These are phyloP conservation scores for Backusella circina DNA, from an alignment of 192 early-diverging fungal genomes.

Conservation along the genomic window DNA sequence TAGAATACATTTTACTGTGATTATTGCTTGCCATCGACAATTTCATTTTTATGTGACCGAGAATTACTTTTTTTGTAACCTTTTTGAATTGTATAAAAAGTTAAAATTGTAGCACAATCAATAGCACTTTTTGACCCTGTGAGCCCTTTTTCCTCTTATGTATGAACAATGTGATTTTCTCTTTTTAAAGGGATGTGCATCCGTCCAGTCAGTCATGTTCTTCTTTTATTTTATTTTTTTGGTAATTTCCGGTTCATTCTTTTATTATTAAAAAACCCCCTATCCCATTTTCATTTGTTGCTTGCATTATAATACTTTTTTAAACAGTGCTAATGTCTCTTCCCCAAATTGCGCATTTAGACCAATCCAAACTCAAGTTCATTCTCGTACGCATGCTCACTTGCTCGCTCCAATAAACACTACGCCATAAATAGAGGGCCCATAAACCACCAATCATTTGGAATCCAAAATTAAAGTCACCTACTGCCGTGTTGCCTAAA, in stretches of 20 bases:
- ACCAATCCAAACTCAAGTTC: constrained; percentile 35
- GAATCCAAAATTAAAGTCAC: constrained; percentile 44
- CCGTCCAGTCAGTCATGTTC: background rate
- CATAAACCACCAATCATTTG: constrained; percentile 49
- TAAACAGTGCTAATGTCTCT: constrained; percentile 27
- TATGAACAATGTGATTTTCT: background rate
- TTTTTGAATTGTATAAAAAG: background rate
- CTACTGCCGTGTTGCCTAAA: constrained; percentile 56
- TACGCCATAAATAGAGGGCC: constrained; percentile 56
- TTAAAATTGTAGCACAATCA: background rate
- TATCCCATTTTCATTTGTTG: too few species aligned
- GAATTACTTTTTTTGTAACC: too few species aligned
- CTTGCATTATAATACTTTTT: too few species aligned
- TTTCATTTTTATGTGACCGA: too few species aligned
- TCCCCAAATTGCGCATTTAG: constrained; percentile 24
- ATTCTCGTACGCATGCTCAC: constrained; percentile 31
- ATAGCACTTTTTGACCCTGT: background rate
- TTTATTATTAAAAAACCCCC: background rate
- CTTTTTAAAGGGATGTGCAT: background rate
- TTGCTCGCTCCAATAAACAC: constrained; percentile 54
- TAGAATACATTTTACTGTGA: too few species aligned
- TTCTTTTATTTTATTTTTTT: background rate
- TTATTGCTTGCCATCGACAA: too few species aligned
- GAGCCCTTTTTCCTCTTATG: background rate
- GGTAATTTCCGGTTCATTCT: background rate